A percentile compares a stretch with the other conserved stretches of the same genome.
Conservation (phyloP, 164 flowering plant genomes). For the Echeveria elegans region DNA sequence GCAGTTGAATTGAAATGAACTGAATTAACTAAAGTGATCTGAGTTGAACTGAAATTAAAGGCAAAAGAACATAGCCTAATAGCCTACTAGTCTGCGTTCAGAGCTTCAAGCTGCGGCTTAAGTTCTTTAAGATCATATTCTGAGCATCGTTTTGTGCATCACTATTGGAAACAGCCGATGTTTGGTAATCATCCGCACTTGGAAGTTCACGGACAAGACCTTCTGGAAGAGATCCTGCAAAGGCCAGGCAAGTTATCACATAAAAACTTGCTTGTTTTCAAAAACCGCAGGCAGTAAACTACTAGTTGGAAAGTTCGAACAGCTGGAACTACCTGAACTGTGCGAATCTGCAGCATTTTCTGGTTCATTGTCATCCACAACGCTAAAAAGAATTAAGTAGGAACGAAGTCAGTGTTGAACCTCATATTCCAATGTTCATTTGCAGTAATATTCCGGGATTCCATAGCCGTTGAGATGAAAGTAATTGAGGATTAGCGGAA, state of each 20-base stretch:
- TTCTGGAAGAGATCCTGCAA: slow-evolving; percentile 63
- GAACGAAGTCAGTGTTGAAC: not conserved
- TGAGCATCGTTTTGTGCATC: slow-evolving; percentile 9
- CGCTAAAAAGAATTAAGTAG: slow-evolving; percentile 34
- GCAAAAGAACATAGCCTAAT: too few relatives aligned
- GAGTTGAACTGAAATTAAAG: too few relatives aligned
- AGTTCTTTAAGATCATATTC: slow-evolving; percentile 83
- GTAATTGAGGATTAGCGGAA: not conserved
- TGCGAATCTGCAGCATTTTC: slow-evolving; percentile 17
- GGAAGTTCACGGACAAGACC: slow-evolving; percentile 88
- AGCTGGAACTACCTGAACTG: slow-evolving; percentile 48
- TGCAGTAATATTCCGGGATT: not conserved
- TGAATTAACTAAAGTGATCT: too few relatives aligned
- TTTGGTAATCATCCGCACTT: slow-evolving; percentile 52
- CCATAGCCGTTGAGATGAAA: not conserved
- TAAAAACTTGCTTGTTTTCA: not conserved
- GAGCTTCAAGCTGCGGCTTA: slow-evolving; percentile 80
- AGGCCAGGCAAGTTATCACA: not conserved
- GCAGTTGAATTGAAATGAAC: too few relatives aligned
- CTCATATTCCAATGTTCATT: not conserved
- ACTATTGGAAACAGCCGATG: slow-evolving; percentile 16
- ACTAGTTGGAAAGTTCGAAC: not conserved
- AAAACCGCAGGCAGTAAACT: not conserved
- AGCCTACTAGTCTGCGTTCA: slow-evolving; percentile 54
- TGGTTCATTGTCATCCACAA: slow-evolving; percentile 52